phyloP scores from a whole-genome alignment of 2,329 filamentous ascomycete species.

The Diaporthe vaccinii region DNA sequence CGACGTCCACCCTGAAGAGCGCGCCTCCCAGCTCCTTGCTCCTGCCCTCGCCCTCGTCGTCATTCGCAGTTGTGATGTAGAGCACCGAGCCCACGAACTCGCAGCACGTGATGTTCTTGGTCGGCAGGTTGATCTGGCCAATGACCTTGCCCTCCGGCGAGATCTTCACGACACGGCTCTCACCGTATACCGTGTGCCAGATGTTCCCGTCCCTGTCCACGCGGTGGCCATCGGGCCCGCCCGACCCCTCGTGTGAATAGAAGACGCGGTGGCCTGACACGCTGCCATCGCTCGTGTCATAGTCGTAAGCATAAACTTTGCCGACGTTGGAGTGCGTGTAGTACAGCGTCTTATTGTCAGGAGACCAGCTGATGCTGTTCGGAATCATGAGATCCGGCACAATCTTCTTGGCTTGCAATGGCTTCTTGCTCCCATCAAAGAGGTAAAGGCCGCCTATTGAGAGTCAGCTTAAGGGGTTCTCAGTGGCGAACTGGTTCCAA shows the following conservation, averaged over 20 bases:
- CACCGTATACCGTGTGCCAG: constrained; percentile 91
- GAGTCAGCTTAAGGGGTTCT: constrained; percentile 31
- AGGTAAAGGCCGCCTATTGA: constrained; percentile 77
- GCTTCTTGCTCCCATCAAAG: constrained; percentile 71
- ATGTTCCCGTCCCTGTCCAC: constrained; percentile 88
- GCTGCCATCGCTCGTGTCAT: constrained; percentile 72
- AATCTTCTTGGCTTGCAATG: constrained; percentile 69
- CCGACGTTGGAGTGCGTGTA: constrained; percentile 83
- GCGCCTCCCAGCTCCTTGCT: constrained; percentile 77
- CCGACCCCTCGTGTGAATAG: constrained; percentile 76
- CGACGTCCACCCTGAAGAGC: constrained; percentile 83
- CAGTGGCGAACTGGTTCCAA: constrained; percentile 8
- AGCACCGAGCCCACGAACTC: constrained; percentile 82
- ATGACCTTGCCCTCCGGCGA: constrained; percentile 77
- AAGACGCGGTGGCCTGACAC: constrained; percentile 79
- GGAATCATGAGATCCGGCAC: constrained; percentile 76
- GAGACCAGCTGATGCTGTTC: constrained; percentile 87
- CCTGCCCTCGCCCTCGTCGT: constrained; percentile 74
- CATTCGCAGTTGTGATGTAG: constrained; percentile 82
- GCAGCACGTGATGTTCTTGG: constrained; percentile 83
- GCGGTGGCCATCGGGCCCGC: constrained; percentile 86
- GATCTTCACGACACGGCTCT: constrained; percentile 81
- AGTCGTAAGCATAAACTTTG: constrained; percentile 82
- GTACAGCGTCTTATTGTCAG: constrained; percentile 80
- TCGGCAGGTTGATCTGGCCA: constrained; percentile 82